phyloP scores from a whole-genome alignment of 805 yeast species.

The Diddensiella santjacobensis region DNA sequence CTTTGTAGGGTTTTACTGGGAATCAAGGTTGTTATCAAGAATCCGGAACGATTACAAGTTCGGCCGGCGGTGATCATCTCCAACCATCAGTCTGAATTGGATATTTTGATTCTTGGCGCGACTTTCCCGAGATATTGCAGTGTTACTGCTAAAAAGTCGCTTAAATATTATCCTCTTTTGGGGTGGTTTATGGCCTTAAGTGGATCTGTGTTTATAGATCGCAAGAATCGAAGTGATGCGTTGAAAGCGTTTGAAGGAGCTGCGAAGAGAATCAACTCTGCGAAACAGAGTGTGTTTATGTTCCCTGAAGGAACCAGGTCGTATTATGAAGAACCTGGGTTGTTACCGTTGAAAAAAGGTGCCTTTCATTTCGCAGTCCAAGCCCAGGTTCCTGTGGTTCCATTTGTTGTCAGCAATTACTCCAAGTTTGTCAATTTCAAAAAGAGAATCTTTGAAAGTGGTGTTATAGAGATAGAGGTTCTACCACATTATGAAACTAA shows the following conservation, averaged over 20 bases:
- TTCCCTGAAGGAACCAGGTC: slow-evolving; percentile 99
- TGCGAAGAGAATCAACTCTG: slow-evolving; percentile 52
- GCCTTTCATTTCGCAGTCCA: slow-evolving; percentile 97
- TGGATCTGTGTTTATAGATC: slow-evolving; percentile 88
- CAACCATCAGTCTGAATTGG: slow-evolving; percentile 90
- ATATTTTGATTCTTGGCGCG: slow-evolving; percentile 74
- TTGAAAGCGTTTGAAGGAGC: slow-evolving; percentile 71
- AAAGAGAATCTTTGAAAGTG: slow-evolving; percentile 63
- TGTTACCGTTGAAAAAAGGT: slow-evolving; percentile 92
- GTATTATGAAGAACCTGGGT: slow-evolving; percentile 57
- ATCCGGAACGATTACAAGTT: slow-evolving; percentile 53
- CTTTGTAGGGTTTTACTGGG: slow-evolving; percentile 62
- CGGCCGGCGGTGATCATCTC: slow-evolving; percentile 77
- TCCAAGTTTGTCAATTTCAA: slow-evolving; percentile 64
- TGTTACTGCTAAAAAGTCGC: slow-evolving; percentile 85
- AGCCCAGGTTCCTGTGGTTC: slow-evolving; percentile 84
- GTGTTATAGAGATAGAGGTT: slow-evolving; percentile 73
- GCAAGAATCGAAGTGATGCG: slow-evolving; percentile 72
- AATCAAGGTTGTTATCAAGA: slow-evolving; percentile 62
- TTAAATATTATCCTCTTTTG: slow-evolving; percentile 79
- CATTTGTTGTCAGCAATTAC: slow-evolving; percentile 83
- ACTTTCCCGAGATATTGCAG: slow-evolving; percentile 84
- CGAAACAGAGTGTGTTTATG: slow-evolving; percentile 75
- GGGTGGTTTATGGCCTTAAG: slow-evolving; percentile 96
- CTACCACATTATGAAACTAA: slow-evolving; percentile 76